Evolutionary conservation across 1,284 basidiomycete genomes (phyloP), one percentile per base, ranked within the genome.

Genomic region (Kalmanozyma brasiliensis): DNA sequence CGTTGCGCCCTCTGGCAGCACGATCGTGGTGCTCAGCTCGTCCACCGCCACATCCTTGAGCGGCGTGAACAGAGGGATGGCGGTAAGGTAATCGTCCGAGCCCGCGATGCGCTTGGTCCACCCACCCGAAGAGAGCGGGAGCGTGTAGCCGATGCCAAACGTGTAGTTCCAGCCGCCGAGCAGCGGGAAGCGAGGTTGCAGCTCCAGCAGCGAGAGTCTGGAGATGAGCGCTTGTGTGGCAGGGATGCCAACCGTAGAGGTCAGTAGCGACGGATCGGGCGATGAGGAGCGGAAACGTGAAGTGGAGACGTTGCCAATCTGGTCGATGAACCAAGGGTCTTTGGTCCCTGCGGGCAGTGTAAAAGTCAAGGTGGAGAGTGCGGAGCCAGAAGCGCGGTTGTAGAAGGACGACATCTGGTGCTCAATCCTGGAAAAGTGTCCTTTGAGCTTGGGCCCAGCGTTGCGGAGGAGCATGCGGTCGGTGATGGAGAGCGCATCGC

Each of bases 81-180:
- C 88, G 22, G 94, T 86, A 16, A 91, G 85, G 78, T 91, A 90
- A 17, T 58, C 65, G 51, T 52, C 37, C 2, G 43, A 41, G 9
- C 30, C n/a, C 0, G 14, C 4, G 3, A 63, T 4, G 11, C 73
- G 90, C 87, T 79, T 87, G 89, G 63, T 86, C 87, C 33, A 86
- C 5, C 75, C 74, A 2, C 74, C 75, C 2, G 35, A 13, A 10
- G 49, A 46, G n/a, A 80, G 68, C 9, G 58, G 53, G 13, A 92
- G 90, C 77, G 98, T 93, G 87, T 91, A 99, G 3, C 96, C 96
- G 11, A 98, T 86, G 6, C 91, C 93, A 84, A 95, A 98, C 37
- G 86, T 88, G 84, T 96, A 98, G 82, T 97, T 98, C 96, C 96
- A 99, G 17, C 95, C 94, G 26, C 96, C 96, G 62, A 98, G 83